Conservation (phyloP, 2,329 filamentous ascomycete species). For the Arthrobotrys pseudoclavata region DNA sequence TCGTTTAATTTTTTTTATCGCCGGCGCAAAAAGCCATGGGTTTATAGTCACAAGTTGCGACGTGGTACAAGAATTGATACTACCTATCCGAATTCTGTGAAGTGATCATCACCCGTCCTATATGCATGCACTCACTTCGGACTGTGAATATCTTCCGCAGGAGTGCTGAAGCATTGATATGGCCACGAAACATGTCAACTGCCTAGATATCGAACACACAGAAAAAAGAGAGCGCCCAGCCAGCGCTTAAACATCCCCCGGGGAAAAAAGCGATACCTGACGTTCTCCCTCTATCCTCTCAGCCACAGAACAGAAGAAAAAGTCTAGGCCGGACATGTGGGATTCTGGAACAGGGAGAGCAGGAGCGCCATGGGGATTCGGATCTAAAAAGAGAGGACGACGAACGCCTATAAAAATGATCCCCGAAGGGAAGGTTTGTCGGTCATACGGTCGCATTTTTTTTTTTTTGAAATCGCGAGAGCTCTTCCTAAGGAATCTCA, state of each 20-base stretch:
- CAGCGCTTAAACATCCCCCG: slow-evolving; percentile 24
- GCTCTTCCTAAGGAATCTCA: slow-evolving; percentile 56
- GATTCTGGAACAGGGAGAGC: slow-evolving; percentile 29
- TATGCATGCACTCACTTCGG: neutral
- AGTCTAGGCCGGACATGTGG: slow-evolving; percentile 33
- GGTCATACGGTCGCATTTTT: slow-evolving; percentile 32
- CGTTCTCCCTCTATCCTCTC: slow-evolving; percentile 1
- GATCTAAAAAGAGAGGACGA: slow-evolving; percentile 23
- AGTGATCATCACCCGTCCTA: neutral
- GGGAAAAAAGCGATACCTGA: slow-evolving; percentile 38
- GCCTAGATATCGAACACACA: slow-evolving; percentile 1
- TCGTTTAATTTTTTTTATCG: slow-evolving; percentile 22
- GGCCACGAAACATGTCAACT: neutral
- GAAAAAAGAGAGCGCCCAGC: slow-evolving; percentile 2
- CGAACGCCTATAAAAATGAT: slow-evolving; percentile 44
- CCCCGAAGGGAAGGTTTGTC: slow-evolving; percentile 59
- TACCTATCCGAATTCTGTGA: neutral
- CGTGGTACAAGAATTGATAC: neutral
- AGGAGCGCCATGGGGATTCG: slow-evolving; percentile 24
- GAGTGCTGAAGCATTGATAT: neutral
- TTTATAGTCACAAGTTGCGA: neutral
- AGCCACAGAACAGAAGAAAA: slow-evolving; percentile 34
- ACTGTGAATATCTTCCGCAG: neutral
- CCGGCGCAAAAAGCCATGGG: slow-evolving; percentile 15
- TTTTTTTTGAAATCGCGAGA: slow-evolving; percentile 21